phyloP scores from a whole-genome alignment of 345 rosid genomes.

The Citrus cavaleriei region DNA sequence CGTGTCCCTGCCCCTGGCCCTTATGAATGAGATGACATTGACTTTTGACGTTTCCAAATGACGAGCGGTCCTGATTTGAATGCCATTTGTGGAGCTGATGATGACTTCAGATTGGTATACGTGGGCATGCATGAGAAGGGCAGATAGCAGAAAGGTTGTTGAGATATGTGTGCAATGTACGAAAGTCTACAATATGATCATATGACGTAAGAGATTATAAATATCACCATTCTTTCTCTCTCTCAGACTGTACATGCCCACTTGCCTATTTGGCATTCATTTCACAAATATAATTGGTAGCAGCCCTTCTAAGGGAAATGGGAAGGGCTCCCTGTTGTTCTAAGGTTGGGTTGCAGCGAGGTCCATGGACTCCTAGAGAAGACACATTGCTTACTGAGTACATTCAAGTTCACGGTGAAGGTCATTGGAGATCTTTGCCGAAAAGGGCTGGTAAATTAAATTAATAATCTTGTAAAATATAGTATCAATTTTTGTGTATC shows the following conservation, averaged over 20 bases:
- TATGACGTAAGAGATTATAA: not conserved
- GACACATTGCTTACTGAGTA: conserved; percentile 51
- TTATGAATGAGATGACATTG: not conserved
- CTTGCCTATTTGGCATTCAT: not conserved
- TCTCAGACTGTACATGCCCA: not conserved
- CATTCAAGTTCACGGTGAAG: conserved; percentile 57
- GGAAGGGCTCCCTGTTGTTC: conserved; percentile 65
- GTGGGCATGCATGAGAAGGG: conserved; percentile 25
- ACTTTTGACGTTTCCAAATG: not conserved
- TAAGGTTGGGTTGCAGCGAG: conserved; percentile 59
- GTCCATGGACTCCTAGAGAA: conserved; percentile 62
- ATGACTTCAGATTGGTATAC: not conserved
- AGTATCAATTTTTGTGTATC: no score
- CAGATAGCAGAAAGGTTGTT: conserved; percentile 34
- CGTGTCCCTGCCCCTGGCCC: no score
- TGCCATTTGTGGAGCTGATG: not conserved
- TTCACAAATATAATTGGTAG: not conserved
- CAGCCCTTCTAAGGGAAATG: conserved; percentile 20
- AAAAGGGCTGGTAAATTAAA: conserved; percentile 49
- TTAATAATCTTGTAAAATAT: no score
- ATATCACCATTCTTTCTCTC: not conserved
- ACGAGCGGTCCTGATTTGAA: not conserved
- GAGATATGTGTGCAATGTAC: not conserved
- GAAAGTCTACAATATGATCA: not conserved
- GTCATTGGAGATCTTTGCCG: conserved; percentile 60